phyloP scores from a whole-genome alignment of 108 stramenopile genomes.

The Cyclostephanos invisitatus region DNA sequence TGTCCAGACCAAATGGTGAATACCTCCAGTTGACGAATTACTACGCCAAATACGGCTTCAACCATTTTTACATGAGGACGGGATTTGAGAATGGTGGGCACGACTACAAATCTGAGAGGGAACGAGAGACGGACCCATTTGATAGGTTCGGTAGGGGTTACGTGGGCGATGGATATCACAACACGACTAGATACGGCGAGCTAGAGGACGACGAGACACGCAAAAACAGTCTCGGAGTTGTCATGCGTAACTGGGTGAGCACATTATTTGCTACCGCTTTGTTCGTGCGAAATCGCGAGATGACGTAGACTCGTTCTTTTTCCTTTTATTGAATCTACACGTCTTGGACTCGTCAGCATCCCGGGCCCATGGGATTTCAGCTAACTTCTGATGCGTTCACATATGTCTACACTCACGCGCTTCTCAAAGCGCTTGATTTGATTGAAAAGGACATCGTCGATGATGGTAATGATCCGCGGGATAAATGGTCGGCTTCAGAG shows the following conservation, averaged over 20 bases:
- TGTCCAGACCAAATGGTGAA: not conserved
- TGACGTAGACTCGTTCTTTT: not conserved
- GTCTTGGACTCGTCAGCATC: slow-evolving; percentile 22
- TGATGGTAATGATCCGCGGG: slow-evolving; percentile 44
- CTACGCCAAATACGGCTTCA: slow-evolving; percentile 51
- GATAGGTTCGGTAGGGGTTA: slow-evolving; percentile 25
- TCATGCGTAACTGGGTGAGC: slow-evolving; percentile 49
- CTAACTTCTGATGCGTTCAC: slow-evolving; percentile 54
- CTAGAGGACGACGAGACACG: slow-evolving; percentile 30
- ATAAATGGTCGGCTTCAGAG: slow-evolving; percentile 43
- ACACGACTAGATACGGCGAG: slow-evolving; percentile 49
- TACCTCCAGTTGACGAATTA: slow-evolving; percentile 30
- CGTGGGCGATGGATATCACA: slow-evolving; percentile 58
- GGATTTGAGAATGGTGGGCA: slow-evolving; percentile 39
- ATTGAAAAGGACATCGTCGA: slow-evolving; percentile 41
- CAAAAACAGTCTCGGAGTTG: slow-evolving; percentile 41
- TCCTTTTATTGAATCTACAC: not conserved
- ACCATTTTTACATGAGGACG: slow-evolving; percentile 47
- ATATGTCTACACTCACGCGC: slow-evolving; percentile 51
- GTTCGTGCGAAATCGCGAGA: not conserved
- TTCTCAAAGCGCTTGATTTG: slow-evolving; percentile 47
- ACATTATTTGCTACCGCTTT: not conserved
- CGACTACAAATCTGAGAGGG: slow-evolving; percentile 43
- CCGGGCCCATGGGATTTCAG: slow-evolving; percentile 58
- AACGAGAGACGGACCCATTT: slow-evolving; percentile 30